Evolutionary conservation across 441 rosid genomes (phyloP).

Genomic region (Adansonia gregorii): DNA sequence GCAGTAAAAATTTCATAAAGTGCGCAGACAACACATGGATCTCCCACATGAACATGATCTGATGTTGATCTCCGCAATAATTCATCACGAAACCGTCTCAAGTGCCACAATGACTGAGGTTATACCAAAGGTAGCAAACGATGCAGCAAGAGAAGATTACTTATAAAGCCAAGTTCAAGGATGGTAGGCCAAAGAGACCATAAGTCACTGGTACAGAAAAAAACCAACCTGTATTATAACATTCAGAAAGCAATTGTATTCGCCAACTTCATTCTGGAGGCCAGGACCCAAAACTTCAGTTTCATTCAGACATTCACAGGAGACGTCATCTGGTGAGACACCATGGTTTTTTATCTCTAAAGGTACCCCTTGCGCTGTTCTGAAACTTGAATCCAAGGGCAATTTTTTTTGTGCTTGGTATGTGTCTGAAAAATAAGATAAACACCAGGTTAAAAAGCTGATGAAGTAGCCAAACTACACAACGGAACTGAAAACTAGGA

Average conservation of each 20-base stretch:
- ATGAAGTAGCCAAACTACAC: constrained; percentile 4
- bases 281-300: constrained; percentile 71
- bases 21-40: constrained; percentile 93
- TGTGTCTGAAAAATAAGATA: constrained; percentile 53
- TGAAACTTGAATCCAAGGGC: constrained; percentile 43
- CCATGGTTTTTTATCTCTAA: constrained; percentile 40
- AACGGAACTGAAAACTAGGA: background rate
- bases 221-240: constrained; percentile 88
- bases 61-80: constrained; percentile 71
- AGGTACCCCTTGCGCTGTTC: constrained; percentile 34
- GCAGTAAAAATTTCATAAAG: constrained; percentile 77
- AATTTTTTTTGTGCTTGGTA: constrained; percentile 58
- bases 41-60: constrained; percentile 86
- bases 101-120: constrained; percentile 91
- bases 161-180: background rate
- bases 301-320: constrained; percentile 38
- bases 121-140: constrained; percentile 25
- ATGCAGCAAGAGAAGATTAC: constrained; percentile 26
- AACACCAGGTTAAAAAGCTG: constrained; percentile 25
- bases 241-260: constrained; percentile 95
- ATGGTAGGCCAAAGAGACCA: constrained; percentile 12
- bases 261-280: constrained; percentile 90
- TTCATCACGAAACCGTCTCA: constrained; percentile 74
- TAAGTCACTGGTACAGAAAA: background rate
- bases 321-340: constrained; percentile 41